Evolutionary conservation across 139 green algal genomes (phyloP).

Genomic region (Edaphochlamys debaryana): DNA sequence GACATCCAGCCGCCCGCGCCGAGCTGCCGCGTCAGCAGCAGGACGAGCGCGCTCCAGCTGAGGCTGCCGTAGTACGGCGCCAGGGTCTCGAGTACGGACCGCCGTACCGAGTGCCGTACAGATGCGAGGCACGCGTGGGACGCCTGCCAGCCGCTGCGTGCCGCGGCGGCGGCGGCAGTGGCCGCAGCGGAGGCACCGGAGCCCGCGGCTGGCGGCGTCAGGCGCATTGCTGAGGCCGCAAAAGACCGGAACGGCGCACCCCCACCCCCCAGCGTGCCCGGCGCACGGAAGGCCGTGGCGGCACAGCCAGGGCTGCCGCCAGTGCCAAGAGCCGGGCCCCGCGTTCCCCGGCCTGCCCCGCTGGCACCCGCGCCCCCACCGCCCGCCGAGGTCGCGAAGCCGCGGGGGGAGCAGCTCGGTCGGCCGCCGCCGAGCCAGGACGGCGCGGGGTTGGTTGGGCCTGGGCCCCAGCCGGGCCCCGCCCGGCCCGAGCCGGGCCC

Average conservation of each 20-base stretch:
- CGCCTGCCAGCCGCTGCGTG: background rate
- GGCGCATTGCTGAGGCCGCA: background rate
- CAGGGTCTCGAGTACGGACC: slow-evolving; percentile 7
- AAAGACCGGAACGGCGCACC: slow-evolving; percentile 37
- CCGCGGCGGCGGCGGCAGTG: background rate
- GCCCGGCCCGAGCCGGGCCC: no score
- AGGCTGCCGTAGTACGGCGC: slow-evolving; percentile 24
- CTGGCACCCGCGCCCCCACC: no score
- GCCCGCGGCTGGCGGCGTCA: background rate
- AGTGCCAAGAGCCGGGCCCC: background rate
- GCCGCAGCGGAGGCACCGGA: background rate
- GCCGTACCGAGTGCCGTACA: slow-evolving; percentile 2
- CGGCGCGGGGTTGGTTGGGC: no score
- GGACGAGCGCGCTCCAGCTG: background rate
- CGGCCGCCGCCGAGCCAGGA: no score
- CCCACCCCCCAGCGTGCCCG: no score
- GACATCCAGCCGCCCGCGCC: background rate
- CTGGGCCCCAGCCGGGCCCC: no score
- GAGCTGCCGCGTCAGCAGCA: background rate
- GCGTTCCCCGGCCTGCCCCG: no score
- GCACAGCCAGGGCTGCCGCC: background rate
- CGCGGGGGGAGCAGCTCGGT: no score
- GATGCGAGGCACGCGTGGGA: background rate
- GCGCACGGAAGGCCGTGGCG: no score
- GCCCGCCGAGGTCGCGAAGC: no score